phyloP scores from a whole-genome alignment of 2,329 filamentous ascomycete genomes.

The Phialemoniopsis sp. region DNA sequence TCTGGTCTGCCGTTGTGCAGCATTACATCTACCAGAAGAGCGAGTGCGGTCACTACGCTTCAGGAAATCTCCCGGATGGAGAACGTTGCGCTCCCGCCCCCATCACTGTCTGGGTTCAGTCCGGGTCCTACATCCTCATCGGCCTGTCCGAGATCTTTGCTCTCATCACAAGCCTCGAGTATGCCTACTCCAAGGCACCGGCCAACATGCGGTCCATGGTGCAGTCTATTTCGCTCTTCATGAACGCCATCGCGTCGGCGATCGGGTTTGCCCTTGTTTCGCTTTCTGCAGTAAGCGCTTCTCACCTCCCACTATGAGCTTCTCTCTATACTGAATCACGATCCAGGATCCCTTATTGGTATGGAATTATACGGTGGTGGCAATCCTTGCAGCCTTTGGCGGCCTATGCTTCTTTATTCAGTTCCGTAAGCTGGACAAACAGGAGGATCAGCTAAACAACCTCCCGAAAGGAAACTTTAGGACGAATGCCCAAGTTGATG shows the following conservation, averaged over 20 bases:
- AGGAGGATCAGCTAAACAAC: slow-evolving; percentile 63
- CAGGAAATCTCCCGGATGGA: slow-evolving; percentile 18
- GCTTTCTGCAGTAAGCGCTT: too few species aligned
- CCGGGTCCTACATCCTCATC: slow-evolving; percentile 45
- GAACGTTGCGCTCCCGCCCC: slow-evolving; percentile 47
- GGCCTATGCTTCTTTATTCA: slow-evolving; percentile 65
- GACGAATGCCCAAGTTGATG: too few species aligned
- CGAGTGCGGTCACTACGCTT: slow-evolving; percentile 53
- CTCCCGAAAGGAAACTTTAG: slow-evolving; percentile 15
- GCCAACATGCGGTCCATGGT: too few species aligned
- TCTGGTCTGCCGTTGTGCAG: slow-evolving; percentile 52
- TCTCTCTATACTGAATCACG: too few species aligned
- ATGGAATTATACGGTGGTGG: slow-evolving; percentile 70
- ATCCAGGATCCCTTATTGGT: slow-evolving; percentile 40
- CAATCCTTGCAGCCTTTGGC: slow-evolving; percentile 58
- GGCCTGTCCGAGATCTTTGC: slow-evolving; percentile 50
- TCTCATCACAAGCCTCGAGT: slow-evolving; percentile 62
- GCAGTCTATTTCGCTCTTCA: too few species aligned
- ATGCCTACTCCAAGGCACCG: slow-evolving; percentile 48
- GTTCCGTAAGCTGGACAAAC: slow-evolving; percentile 52
- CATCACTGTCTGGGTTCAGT: slow-evolving; percentile 63
- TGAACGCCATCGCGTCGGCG: too few species aligned
- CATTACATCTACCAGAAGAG: slow-evolving; percentile 61
- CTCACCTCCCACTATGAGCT: too few species aligned
- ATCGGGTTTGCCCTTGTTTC: too few species aligned